Conservation (phyloP, 352 stramenopile species). For the Aphanomyces cochlioides region DNA sequence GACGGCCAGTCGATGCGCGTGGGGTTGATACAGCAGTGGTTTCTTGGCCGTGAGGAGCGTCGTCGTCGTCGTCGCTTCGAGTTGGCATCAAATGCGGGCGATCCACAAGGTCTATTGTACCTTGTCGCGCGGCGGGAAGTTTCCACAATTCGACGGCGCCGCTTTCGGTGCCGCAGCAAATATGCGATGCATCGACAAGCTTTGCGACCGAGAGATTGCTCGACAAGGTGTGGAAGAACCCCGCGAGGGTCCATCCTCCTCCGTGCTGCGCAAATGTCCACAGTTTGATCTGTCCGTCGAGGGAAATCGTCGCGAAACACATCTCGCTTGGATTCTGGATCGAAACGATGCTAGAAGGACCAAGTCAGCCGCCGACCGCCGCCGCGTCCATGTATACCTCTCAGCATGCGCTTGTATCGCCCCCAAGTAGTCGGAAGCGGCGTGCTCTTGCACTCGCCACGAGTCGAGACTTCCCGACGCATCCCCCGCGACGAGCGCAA, state of each 20-base stretch:
- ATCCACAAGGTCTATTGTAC: too few species aligned
- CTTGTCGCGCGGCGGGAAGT: conserved; percentile 3
- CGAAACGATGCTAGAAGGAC: conserved; percentile 14
- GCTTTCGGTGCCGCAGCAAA: conserved; percentile 5
- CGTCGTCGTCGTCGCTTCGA: too few species aligned
- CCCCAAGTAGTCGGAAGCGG: not conserved
- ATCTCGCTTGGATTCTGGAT: conserved; percentile 11
- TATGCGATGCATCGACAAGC: conserved; percentile 6
- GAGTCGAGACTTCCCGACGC: conserved; percentile 15
- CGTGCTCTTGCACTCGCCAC: conserved; percentile 10
- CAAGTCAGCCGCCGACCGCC: not conserved
- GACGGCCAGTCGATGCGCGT: not conserved
- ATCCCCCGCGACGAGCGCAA: conserved; percentile 8
- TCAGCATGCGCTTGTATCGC: conserved; percentile 1
- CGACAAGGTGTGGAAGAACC: conserved; percentile 20
- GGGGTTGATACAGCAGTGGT: not conserved
- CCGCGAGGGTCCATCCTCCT: conserved; percentile 2
- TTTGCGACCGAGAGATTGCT: conserved; percentile 10
- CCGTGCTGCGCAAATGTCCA: conserved; percentile 2
- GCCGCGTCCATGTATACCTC: not conserved
- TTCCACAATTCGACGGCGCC: conserved; percentile 24
- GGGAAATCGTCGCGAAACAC: not conserved
- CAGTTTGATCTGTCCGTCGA: conserved; percentile 16
- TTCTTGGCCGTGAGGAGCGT: conserved; percentile 20
- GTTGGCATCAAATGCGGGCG: too few species aligned